A percentile compares a stretch with the other conserved stretches of the same genome.
Conservation (phyloP, 148 eudicot species). For the Heliamphora exappendiculata region DNA sequence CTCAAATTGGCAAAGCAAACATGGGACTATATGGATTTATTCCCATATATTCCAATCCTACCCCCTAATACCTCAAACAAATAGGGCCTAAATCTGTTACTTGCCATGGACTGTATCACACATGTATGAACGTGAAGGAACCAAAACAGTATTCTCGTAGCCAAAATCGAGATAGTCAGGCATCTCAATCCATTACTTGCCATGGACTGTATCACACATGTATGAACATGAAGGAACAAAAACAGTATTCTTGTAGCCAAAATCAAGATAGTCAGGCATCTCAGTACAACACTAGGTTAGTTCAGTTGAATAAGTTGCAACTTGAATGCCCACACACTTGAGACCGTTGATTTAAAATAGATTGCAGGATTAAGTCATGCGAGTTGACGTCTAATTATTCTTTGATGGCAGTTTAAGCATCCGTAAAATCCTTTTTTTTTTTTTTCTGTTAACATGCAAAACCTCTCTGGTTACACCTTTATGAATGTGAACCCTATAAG, state of each 20-base stretch:
- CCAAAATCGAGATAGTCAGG: not conserved
- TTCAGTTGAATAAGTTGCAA: not conserved
- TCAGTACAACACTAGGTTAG: not conserved
- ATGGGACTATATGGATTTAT: too few relatives aligned
- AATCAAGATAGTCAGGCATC: not conserved
- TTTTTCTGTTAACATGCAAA: not conserved
- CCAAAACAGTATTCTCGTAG: not conserved
- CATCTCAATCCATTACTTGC: too few relatives aligned
- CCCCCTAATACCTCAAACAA: too few relatives aligned
- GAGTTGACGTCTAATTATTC: not conserved
- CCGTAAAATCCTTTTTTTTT: not conserved
- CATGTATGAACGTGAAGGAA: not conserved
- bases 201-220: not conserved
- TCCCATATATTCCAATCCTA: too few relatives aligned
- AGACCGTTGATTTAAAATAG: not conserved
- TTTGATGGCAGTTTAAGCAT: not conserved
- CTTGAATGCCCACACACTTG: not conserved
- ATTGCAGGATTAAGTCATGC: not conserved
- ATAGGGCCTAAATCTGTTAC: too few relatives aligned
- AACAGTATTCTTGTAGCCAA: too few relatives aligned
- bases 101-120: not conserved
- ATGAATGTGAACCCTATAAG: not conserved
- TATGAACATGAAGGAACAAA: not conserved
- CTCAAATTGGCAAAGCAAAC: too few relatives aligned
- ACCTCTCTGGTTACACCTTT: not conserved